A percentile compares a stretch with the other conserved stretches of the same genome.
phyloP scores from a whole-genome alignment of 2,329 filamentous ascomycete species.

The Lecanicillium sp. region DNA sequence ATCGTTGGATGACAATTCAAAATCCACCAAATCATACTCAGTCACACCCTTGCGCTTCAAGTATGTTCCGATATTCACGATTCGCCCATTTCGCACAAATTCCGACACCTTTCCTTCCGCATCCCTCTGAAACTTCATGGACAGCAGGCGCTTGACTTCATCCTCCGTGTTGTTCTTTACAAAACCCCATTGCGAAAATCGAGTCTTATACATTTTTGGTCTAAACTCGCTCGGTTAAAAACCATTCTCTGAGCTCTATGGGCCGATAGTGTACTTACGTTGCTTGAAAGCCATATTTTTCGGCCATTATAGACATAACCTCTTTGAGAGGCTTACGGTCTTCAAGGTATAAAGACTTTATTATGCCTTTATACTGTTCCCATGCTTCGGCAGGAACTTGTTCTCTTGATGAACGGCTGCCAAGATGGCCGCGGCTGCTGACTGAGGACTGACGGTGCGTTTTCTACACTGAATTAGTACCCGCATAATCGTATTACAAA shows the following conservation, averaged over 20 bases:
- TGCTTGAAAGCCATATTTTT: conserved; percentile 38
- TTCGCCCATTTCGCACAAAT: conserved; percentile 43
- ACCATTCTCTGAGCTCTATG: not conserved
- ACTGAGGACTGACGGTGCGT: not conserved
- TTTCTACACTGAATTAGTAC: not conserved
- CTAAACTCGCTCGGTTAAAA: conserved; percentile 20
- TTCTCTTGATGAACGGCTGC: conserved; percentile 28
- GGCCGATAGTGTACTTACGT: conserved; percentile 31
- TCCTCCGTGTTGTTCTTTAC: conserved; percentile 48
- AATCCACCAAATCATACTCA: conserved; percentile 42
- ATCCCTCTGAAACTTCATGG: conserved; percentile 44
- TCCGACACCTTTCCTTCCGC: conserved; percentile 44
- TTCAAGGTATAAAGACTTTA: conserved; percentile 37
- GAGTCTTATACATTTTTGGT: conserved; percentile 48
- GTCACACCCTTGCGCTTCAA: conserved; percentile 44
- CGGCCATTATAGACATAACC: conserved; percentile 43
- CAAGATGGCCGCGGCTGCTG: conserved; percentile 2
- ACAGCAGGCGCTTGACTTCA: conserved; percentile 40
- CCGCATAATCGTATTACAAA: not conserved
- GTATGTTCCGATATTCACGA: conserved; percentile 43
- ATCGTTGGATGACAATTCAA: conserved; percentile 29
- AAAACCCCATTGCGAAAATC: conserved; percentile 46
- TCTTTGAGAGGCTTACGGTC: conserved; percentile 43
- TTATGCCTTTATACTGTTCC: conserved; percentile 38
- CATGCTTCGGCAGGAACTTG: conserved; percentile 37